Evolutionary conservation across 495 filamentous ascomycete genomes (phyloP).

Genomic region (Neurospora sp.): DNA sequence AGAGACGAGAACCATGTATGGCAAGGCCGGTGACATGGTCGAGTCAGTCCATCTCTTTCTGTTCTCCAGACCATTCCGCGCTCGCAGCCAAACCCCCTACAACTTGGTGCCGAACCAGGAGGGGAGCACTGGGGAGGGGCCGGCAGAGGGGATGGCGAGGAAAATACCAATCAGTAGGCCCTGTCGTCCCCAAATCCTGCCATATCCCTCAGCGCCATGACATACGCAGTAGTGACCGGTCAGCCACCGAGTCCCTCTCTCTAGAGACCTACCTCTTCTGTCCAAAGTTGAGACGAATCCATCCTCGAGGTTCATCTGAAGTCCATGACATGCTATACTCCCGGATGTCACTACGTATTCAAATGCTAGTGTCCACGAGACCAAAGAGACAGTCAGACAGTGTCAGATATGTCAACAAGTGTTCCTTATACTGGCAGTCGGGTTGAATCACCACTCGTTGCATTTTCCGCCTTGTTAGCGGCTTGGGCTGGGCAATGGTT

Average conservation of each 20-base stretch:
- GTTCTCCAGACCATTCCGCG: neutral
- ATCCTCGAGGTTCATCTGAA: neutral
- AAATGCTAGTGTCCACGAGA: neutral
- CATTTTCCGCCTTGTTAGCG: neutral
- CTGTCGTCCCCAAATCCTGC: neutral
- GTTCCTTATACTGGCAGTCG: neutral
- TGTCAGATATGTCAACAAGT: neutral
- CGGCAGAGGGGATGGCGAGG: neutral
- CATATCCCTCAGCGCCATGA: neutral
- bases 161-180: neutral
- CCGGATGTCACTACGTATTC: neutral
- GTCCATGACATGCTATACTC: neutral
- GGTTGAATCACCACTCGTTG: neutral
- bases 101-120: neutral
- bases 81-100: neutral
- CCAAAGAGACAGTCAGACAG: neutral
- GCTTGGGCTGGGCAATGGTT: neutral
- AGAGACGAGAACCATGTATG: neutral
- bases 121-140: conserved; percentile 1
- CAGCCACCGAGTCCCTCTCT: neutral
- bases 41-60: conserved; percentile 2
- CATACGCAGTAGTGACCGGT: neutral
- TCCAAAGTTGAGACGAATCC: neutral
- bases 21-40: neutral
- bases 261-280: neutral